phyloP scores from a whole-genome alignment of 306 rosid species.

The Fagus sylvatica region DNA sequence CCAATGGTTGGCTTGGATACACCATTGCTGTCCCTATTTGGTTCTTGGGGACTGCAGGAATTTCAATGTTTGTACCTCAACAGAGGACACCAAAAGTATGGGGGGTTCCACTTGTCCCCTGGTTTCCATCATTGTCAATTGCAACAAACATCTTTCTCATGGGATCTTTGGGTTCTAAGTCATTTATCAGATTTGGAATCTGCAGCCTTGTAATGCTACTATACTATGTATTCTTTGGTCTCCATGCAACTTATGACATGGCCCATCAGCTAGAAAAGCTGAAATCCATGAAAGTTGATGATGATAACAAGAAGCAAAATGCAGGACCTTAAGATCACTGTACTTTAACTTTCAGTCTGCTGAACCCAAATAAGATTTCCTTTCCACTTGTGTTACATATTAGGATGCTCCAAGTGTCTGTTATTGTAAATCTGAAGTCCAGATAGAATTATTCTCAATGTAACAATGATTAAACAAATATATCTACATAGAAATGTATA shows the following conservation, averaged over 20 bases:
- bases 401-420: not conserved
- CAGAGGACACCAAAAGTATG: slow-evolving; percentile 68
- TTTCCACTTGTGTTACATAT: not conserved
- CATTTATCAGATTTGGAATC: slow-evolving; percentile 69
- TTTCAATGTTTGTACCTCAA: slow-evolving; percentile 16
- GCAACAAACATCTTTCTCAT: slow-evolving; percentile 69
- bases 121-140: slow-evolving; percentile 81
- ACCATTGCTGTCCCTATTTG: too few relatives aligned
- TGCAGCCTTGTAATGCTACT: slow-evolving; percentile 18
- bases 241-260: too few relatives aligned
- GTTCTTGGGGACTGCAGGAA: too few relatives aligned
- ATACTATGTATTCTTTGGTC: too few relatives aligned
- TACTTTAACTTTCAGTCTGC: not conserved
- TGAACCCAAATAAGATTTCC: not conserved
- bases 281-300: too few relatives aligned
- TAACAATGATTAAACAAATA: not conserved
- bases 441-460: not conserved
- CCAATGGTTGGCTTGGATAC: slow-evolving; percentile 38
- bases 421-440: not conserved
- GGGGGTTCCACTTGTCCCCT: slow-evolving; percentile 87
- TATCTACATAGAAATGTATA: not conserved
- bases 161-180: slow-evolving; percentile 53
- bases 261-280: too few relatives aligned
- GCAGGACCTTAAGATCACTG: slow-evolving; percentile 38
- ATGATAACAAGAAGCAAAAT: slow-evolving; percentile 26